Evolutionary conservation across 2,329 filamentous ascomycete genomes (phyloP), one percentile per base, ranked within the genome.

Genomic region (Akanthomyces lecanii): DNA sequence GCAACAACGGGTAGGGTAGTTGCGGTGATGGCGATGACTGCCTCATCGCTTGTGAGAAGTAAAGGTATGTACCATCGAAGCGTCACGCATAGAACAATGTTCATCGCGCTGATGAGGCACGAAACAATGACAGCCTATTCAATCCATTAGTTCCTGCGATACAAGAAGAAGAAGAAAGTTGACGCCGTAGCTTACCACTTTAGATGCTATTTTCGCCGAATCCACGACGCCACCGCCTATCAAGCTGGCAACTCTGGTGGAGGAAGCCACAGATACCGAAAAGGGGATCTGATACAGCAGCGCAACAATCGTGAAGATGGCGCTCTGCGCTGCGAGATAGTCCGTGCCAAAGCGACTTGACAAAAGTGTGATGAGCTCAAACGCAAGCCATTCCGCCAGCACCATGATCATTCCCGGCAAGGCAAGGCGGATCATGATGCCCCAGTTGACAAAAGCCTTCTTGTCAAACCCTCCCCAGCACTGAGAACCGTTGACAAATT

Each of bases 321-420:
- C 87, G 38, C 90, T 93, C 74, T 99, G 93, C 0, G 95, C 93
- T 0, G 94, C 94, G 1, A 98, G 84, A 65, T 89, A 86, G n/a
- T 88, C 88, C 1, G 90, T 86, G 18, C 90, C 90, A 63, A 97
- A 88, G 68, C 90, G 91, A 56, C 89, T 91, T 0, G 91, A 85
- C 12, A 88, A 86, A n/a, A 97, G 81, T 0, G 92, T 97, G 65
- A 97, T 80, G 55, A 97, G 86, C 75, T 98, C 94, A 73, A 98
- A 98, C 5, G 93, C 92, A 11, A 97, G 83, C 77, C 91, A 96
- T 74, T 98, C 94, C 5, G 94, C 92, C 73, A 96, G 87, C 2
- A 98, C 89, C 93, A 97, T 97, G 67, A 96, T 79, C 73, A 98
- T 87, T 1, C 94, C 94, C 0, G 94, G 93, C 16, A 97, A 78